Base-by-base conservation (phyloP, 2,329 filamentous ascomycete genomes). In the Clarireedia paspali region DNA sequence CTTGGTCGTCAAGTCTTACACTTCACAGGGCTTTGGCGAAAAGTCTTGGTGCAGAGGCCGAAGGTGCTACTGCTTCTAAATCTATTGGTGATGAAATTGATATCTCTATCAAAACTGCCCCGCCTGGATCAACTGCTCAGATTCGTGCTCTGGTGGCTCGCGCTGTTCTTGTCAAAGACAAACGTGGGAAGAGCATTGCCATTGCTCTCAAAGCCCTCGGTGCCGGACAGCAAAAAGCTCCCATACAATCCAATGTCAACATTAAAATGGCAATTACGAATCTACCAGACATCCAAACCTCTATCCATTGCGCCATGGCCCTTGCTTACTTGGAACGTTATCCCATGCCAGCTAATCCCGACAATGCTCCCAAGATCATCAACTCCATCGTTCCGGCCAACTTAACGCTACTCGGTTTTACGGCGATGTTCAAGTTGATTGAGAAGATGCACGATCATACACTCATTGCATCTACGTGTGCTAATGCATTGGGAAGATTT, bases 1-100 rank as follows among this genome's bases (percentile, higher is more conserved):
- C 91, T 2, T 96, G 91, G 91, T 94, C 85, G 75, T 95, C 91
- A 0, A 89, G 83, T 60, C 77, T 86, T 55, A 77, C 82, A 12
- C 73, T 96, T 39, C 88, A 91, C 64, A 79, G 80, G 56, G 84
- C 83, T 2, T 77, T 96, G 27, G 75, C 83, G 12, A 75, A 76
- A 15, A 84, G 81, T 38, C 76, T 95, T 36, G 78, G 80, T 44
- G 72, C 74, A 14, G 70, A 76, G 34, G 78, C 79, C 57, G 75
- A 77, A 10, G 72, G 74, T 17, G 68, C 71, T 2, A 68, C 70
- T 10, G 72, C 67, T n/a, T 70, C 70, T 53, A 68, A 71, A 34
- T 70, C 69, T 39, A 72, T 75, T 38, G 72, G 2, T 55, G 74
- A 70, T 57, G 76, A 83, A 55, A 76, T 96, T 34, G 77, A 82